Conservation (phyloP, 2,329 filamentous ascomycete species). For the Aspergillus sp. region DNA sequence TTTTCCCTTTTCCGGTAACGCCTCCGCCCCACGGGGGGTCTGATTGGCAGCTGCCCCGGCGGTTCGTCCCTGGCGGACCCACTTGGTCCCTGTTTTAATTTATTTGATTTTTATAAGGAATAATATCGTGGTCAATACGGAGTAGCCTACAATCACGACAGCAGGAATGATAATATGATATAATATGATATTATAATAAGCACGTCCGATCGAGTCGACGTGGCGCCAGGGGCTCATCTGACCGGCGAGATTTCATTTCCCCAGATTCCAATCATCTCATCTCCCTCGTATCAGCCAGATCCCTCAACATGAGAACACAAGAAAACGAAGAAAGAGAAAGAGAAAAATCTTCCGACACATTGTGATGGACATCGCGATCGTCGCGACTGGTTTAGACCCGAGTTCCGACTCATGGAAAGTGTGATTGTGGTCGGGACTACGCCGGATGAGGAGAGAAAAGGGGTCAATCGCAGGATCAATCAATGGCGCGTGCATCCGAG, state of each 20-base stretch:
- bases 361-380: neutral
- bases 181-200: too few species aligned
- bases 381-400: neutral
- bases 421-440: neutral
- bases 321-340: too few species aligned
- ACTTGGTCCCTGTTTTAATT: neutral
- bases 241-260: too few species aligned
- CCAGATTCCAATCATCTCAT: neutral
- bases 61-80: constrained; percentile 13
- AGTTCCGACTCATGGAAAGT: neutral
- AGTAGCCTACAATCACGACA: neutral
- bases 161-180: neutral
- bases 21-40: neutral
- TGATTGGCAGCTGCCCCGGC: constrained; percentile 5
- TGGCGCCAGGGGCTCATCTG: too few species aligned
- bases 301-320: neutral
- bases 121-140: too few species aligned
- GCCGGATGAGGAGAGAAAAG: neutral
- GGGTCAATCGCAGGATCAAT: neutral
- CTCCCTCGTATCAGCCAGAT: neutral
- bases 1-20: constrained; percentile 5
- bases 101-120: neutral
- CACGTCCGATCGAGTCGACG: too few species aligned
- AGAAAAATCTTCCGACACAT: neutral
- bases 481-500: neutral